Percentiles rank a stretch among this genome's conserved stretches.
These are phyloP conservation scores for Trichoderma sp. DNA, from an alignment of 2,329 filamentous ascomycete species.

Conservation along the genomic window DNA sequence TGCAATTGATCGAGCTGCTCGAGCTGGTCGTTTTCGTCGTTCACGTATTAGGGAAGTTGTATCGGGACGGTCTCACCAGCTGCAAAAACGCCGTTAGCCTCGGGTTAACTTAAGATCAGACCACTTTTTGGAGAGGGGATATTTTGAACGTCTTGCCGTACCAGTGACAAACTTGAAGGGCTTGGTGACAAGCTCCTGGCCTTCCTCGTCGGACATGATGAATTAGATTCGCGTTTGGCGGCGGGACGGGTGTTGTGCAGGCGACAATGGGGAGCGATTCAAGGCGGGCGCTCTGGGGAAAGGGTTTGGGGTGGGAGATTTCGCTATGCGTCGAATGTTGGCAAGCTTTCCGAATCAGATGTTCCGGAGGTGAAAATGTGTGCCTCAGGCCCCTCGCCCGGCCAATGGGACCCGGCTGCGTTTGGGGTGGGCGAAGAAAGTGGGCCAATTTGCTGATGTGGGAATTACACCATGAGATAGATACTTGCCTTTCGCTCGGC, in stretches of 20 bases:
- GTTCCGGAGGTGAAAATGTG: constrained; percentile 43
- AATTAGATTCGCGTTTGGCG: constrained; percentile 34
- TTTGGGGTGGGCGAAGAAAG: constrained; percentile 1
- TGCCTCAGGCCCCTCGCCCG: constrained; percentile 47
- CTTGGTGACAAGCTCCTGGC: constrained; percentile 82
- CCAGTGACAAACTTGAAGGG: constrained; percentile 99
- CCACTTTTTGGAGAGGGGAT: constrained; percentile 46
- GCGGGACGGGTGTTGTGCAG: constrained; percentile 41
- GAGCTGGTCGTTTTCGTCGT: constrained; percentile 24
- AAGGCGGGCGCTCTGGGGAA: constrained; percentile 38
- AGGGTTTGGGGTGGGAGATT: constrained; percentile 38
- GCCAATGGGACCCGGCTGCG: constrained; percentile 42
- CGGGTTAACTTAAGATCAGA: constrained; percentile 40
- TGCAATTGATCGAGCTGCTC: constrained; percentile 37
- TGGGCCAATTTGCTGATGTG: constrained; percentile 37
- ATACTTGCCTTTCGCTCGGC: constrained; percentile 36
- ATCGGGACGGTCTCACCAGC: constrained; percentile 48
- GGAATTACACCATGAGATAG: constrained; percentile 43
- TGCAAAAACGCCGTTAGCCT: constrained; percentile 46
- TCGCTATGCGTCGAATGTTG: constrained; percentile 42
- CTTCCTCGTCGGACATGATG: constrained; percentile 89
- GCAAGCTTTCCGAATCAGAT: constrained; percentile 47
- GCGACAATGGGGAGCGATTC: constrained; percentile 19
- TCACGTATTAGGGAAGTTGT: constrained; percentile 30
- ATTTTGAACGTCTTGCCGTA: constrained; percentile 54